phyloP scores from a whole-genome alignment of 78 protist species.

The Dictyostelium intermedium region DNA sequence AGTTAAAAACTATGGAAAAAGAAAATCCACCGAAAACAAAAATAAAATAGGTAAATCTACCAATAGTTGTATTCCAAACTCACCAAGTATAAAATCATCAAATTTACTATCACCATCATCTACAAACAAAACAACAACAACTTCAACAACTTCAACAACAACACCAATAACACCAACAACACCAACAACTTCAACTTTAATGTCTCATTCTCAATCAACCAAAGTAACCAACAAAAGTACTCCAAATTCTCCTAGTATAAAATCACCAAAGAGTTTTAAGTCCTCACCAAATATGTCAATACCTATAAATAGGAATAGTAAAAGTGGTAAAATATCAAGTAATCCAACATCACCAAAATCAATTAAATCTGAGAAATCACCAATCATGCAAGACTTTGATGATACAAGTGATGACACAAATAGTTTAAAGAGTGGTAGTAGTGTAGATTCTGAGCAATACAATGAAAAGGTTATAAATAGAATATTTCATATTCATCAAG shows the following conservation, averaged over 20 bases:
- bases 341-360: not conserved
- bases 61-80: not conserved
- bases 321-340: not conserved
- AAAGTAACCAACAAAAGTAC: not conserved
- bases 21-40: not conserved
- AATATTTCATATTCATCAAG: not conserved
- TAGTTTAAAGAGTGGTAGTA: not conserved
- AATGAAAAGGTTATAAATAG: constrained; percentile 2
- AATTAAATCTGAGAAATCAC: not conserved
- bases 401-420: not conserved
- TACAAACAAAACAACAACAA: too few species aligned
- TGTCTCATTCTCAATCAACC: not conserved
- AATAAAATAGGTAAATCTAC: not conserved
- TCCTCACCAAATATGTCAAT: not conserved
- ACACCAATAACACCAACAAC: not conserved
- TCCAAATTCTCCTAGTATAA: not conserved
- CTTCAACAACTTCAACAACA: not conserved
- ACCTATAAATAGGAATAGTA: not conserved
- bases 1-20: not conserved
- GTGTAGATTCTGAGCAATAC: not conserved
- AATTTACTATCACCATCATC: not conserved
- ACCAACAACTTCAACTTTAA: not conserved
- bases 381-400: not conserved
- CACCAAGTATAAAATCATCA: not conserved
- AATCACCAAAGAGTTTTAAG: not conserved